phyloP scores from a whole-genome alignment of 2,329 filamentous ascomycete species.

The Pleomassaria siparia region DNA sequence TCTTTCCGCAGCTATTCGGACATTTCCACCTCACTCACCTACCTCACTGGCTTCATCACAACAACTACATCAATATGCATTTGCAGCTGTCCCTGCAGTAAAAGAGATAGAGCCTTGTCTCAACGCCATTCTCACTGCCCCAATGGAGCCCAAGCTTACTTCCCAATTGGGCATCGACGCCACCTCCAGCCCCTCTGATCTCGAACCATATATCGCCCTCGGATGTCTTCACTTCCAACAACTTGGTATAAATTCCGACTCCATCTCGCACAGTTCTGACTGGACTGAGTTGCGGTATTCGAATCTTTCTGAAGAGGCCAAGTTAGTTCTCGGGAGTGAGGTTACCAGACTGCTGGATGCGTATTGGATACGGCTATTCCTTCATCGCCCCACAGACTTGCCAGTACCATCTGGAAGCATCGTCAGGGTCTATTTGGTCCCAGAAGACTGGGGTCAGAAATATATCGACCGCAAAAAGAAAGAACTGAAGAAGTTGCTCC shows the following conservation, averaged over 20 bases:
- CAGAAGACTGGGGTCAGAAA: constrained; percentile 63
- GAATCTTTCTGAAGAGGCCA: constrained; percentile 23
- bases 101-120: neutral
- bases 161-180: constrained; percentile 6
- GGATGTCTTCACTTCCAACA: constrained; percentile 31
- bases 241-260: neutral
- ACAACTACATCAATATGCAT: neutral
- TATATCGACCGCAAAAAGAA: constrained; percentile 54
- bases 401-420: constrained; percentile 10
- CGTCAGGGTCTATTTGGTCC: constrained; percentile 63
- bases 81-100: neutral
- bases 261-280: neutral
- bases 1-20: too few relatives aligned
- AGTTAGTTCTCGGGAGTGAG: constrained; percentile 24
- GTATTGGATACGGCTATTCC: constrained; percentile 38
- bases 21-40: too few relatives aligned
- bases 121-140: constrained; percentile 13
- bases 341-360: constrained; percentile 32
- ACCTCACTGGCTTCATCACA: neutral
- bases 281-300: constrained; percentile 30
- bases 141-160: constrained; percentile 13
- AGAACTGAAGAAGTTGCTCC: constrained; percentile 50
- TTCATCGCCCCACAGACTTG: constrained; percentile 6
- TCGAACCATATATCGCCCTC: constrained; percentile 37
- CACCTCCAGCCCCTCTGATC: constrained; percentile 15